Percentiles rank a stretch among this genome's conserved stretches.
Conservation (phyloP, 2,329 filamentous ascomycete species). For the Aspergillus novoparasiticus region DNA sequence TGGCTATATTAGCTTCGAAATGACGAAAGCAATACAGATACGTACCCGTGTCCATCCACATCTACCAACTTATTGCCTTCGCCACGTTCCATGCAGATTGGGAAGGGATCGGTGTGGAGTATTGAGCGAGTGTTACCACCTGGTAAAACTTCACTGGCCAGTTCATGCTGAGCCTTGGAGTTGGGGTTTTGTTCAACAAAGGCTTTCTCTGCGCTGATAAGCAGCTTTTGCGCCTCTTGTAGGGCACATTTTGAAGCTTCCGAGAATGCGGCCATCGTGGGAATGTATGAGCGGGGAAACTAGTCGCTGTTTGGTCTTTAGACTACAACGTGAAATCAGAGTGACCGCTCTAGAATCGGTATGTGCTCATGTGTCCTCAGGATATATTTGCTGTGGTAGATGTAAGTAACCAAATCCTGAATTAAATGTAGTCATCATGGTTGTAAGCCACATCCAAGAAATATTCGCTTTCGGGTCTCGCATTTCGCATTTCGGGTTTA, state of each 20-base stretch:
- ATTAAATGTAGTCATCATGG: too few relatives aligned
- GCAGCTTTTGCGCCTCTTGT: not conserved
- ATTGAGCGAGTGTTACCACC: conserved; percentile 37
- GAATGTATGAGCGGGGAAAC: not conserved
- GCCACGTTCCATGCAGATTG: conserved; percentile 18
- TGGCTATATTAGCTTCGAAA: not conserved
- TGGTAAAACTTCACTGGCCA: conserved; percentile 27
- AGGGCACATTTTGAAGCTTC: too few relatives aligned
- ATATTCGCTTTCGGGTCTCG: not conserved
- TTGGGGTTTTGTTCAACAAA: conserved; percentile 6
- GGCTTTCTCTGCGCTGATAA: not conserved
- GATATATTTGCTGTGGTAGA: too few relatives aligned
- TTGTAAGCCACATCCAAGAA: not conserved
- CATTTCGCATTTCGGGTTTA: not conserved
- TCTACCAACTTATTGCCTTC: conserved; percentile 14
- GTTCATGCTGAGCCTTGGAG: conserved; percentile 18
- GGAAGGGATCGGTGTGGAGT: conserved; percentile 22
- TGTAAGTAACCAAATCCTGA: too few relatives aligned
- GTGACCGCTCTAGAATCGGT: too few relatives aligned
- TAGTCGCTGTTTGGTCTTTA: not conserved
- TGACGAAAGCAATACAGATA: not conserved
- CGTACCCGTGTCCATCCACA: conserved; percentile 21
- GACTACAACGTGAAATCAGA: too few relatives aligned
- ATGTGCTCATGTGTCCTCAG: too few relatives aligned
- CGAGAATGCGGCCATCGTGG: too few relatives aligned